These are phyloP conservation scores for Diaporthe citri DNA, from an alignment of 2,329 filamentous ascomycete genomes.

Conservation along the genomic window DNA sequence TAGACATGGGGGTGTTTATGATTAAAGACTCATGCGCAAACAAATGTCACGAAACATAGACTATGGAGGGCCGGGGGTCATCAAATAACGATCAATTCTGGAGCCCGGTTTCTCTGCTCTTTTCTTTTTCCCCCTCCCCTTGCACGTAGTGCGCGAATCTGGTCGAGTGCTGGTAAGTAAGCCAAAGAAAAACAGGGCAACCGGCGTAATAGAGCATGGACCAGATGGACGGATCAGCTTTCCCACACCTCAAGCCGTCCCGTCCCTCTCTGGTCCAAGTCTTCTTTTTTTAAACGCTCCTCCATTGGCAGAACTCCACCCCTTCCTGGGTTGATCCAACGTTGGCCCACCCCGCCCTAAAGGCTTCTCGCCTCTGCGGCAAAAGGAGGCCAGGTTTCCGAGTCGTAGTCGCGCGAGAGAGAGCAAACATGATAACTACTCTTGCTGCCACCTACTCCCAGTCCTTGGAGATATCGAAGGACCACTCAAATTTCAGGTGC, in stretches of 20 bases:
- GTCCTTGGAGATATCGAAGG: slow-evolving; percentile 96
- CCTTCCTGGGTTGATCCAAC: neutral
- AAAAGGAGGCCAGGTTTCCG: neutral
- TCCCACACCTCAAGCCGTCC: neutral
- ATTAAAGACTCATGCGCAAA: slow-evolving; percentile 4
- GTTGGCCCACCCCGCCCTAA: neutral
- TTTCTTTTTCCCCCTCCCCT: neutral
- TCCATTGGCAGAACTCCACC: neutral
- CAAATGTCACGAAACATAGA: slow-evolving; percentile 30
- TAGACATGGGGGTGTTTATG: neutral
- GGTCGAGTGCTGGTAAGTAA: neutral
- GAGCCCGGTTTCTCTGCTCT: slow-evolving; percentile 9
- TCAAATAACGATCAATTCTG: slow-evolving; percentile 33
- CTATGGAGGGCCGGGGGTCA: neutral
- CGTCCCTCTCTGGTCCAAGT: neutral
- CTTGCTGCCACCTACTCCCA: slow-evolving; percentile 69
- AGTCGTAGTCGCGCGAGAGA: neutral
- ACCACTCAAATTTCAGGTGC: slow-evolving; percentile 95
- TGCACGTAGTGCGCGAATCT: slow-evolving; percentile 21
- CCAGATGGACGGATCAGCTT: neutral
- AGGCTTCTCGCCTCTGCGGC: slow-evolving; percentile 1
- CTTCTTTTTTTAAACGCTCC: neutral
- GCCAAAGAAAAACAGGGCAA: neutral
- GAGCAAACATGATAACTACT: neutral
- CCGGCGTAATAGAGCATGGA: neutral